phyloP scores from a whole-genome alignment of 192 early-diverging fungal species.

The Gaertneriomyces sp. region DNA sequence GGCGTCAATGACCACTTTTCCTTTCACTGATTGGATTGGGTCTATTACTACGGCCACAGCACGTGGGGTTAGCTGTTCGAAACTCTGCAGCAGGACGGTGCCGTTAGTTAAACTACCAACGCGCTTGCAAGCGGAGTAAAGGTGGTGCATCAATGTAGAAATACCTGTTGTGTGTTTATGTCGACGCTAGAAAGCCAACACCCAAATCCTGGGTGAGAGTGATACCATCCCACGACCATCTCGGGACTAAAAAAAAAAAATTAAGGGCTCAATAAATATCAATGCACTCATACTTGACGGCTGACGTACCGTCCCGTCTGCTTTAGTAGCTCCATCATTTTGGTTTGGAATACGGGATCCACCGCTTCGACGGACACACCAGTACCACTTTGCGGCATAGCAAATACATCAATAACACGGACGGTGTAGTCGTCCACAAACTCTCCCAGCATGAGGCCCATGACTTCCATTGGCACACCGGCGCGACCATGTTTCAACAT shows the following conservation, averaged over 20 bases:
- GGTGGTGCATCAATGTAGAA: background rate
- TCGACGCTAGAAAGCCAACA: constrained; percentile 99
- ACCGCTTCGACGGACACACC: constrained; percentile 99
- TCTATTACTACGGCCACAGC: constrained; percentile 98
- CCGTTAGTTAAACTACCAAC: background rate
- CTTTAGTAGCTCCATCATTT: constrained; percentile 99
- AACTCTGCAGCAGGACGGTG: constrained; percentile 54
- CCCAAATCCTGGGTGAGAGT: constrained; percentile 99
- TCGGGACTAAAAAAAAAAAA: constrained; percentile 65
- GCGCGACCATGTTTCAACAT: constrained; percentile 72
- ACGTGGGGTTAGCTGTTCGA: constrained; percentile 88
- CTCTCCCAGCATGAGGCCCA: constrained; percentile 99
- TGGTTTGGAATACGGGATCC: constrained; percentile 98
- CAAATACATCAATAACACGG: constrained; percentile 98
- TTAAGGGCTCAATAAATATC: constrained; percentile 10
- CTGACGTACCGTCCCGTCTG: constrained; percentile 84
- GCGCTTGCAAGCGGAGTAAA: too few species aligned
- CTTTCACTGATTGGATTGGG: constrained; percentile 99
- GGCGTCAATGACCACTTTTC: constrained; percentile 99
- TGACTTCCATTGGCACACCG: constrained; percentile 99
- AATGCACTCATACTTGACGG: background rate
- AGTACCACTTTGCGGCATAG: constrained; percentile 99
- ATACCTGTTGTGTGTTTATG: constrained; percentile 96
- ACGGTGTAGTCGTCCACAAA: constrained; percentile 99
- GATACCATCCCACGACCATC: constrained; percentile 99